These are phyloP conservation scores for Clitopilus hobsonii DNA, from an alignment of 768 basidiomycete genomes.

Conservation along the genomic window DNA sequence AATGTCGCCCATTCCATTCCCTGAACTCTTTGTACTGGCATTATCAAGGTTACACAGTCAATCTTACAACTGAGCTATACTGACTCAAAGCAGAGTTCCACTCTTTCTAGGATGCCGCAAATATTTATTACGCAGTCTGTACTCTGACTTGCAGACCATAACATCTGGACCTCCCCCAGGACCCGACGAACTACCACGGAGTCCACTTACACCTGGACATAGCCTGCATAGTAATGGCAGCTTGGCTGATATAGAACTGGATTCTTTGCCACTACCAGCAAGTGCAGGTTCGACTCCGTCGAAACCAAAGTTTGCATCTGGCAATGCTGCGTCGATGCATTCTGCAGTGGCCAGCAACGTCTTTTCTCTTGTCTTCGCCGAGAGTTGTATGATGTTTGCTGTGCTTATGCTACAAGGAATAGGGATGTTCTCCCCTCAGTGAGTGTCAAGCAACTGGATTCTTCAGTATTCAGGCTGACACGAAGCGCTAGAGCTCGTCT, in stretches of 20 bases:
- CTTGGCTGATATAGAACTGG: conserved; percentile 29
- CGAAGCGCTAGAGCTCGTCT: conserved; percentile 45
- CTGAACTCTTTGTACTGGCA: neutral
- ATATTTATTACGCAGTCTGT: conserved; percentile 54
- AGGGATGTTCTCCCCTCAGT: conserved; percentile 51
- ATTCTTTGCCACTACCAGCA: conserved; percentile 32
- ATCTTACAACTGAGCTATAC: neutral
- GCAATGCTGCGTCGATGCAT: conserved; percentile 25
- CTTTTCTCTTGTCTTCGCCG: conserved; percentile 71
- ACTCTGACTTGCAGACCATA: conserved; percentile 51
- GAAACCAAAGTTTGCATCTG: conserved; percentile 7
- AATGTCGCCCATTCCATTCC: neutral
- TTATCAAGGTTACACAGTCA: neutral
- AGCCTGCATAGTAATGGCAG: neutral
- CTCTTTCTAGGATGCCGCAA: conserved; percentile 57
- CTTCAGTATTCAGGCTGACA: neutral
- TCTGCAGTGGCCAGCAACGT: conserved; percentile 50
- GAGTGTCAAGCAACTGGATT: conserved; percentile 19
- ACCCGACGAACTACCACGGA: conserved; percentile 13
- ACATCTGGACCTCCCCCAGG: conserved; percentile 25
- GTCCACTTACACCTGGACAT: conserved; percentile 13
- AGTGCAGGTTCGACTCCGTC: conserved; percentile 18
- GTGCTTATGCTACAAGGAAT: conserved; percentile 71
- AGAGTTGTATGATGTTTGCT: conserved; percentile 67
- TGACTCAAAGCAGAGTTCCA: neutral